A percentile compares a stretch with the other conserved stretches of the same genome.
Evolutionary conservation across 2,329 filamentous ascomycete genomes (phyloP).

Genomic region (Colletotrichum filicis): DNA sequence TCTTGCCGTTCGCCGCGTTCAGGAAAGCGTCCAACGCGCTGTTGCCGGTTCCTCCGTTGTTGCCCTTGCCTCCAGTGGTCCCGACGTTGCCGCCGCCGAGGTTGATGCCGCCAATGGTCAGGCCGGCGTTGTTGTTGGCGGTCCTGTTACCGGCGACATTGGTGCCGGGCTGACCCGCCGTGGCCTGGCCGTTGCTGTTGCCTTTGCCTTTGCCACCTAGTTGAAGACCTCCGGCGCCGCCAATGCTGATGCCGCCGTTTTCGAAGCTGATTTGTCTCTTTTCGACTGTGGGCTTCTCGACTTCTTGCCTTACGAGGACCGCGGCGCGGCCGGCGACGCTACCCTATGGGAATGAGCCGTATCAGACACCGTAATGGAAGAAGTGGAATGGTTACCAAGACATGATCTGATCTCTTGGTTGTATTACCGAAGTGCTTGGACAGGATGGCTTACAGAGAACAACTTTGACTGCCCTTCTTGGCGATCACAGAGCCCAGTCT

Average conservation of each 20-base stretch:
- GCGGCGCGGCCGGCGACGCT: conserved; percentile 24
- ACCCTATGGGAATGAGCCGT: neutral
- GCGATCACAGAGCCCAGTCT: conserved; percentile 21
- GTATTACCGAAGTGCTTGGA: neutral
- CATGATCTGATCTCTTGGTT: no score
- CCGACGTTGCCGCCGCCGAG: conserved; percentile 6
- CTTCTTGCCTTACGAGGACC: conserved; percentile 8
- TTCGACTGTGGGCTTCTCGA: neutral
- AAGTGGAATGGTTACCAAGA: no score
- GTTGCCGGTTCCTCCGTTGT: conserved; percentile 13
- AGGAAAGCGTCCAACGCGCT: conserved; percentile 23
- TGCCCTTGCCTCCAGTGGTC: neutral
- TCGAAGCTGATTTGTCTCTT: conserved; percentile 26
- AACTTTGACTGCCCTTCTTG: conserved; percentile 21
- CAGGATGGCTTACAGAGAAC: neutral
- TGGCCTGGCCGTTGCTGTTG: neutral
- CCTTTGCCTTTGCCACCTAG: conserved; percentile 14
- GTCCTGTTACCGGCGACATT: conserved; percentile 7
- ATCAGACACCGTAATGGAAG: neutral
- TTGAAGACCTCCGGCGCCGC: conserved; percentile 7
- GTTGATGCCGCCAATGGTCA: conserved; percentile 16
- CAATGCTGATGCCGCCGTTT: conserved; percentile 18
- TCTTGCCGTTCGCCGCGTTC: conserved; percentile 16
- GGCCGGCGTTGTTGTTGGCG: conserved; percentile 21
- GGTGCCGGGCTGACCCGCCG: neutral